A percentile compares a stretch with the other conserved stretches of the same genome.
Conservation (phyloP, 2,329 filamentous ascomycete species). For the Rhynchosporium secalis region DNA sequence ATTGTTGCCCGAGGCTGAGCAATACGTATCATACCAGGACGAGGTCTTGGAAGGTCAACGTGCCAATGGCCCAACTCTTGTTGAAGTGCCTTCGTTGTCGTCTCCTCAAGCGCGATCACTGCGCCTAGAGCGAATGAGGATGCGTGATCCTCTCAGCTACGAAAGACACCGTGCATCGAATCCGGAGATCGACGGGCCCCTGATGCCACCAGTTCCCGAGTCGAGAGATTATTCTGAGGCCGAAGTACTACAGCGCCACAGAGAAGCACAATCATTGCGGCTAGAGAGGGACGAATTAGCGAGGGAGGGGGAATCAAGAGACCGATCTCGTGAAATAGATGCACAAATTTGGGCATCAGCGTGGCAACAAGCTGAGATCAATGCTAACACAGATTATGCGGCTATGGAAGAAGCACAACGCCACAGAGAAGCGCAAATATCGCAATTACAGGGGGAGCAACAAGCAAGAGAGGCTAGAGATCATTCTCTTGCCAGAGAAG, state of each 20-base stretch:
- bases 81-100: slow-evolving; percentile 8
- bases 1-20: slow-evolving; percentile 19
- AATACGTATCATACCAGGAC: slow-evolving; percentile 21
- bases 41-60: slow-evolving; percentile 25
- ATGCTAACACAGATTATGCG: too few relatives aligned
- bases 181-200: slow-evolving; percentile 29
- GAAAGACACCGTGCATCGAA: slow-evolving; percentile 26
- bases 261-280: slow-evolving; percentile 27
- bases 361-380: too few relatives aligned
- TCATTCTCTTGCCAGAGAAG: too few relatives aligned
- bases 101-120: slow-evolving; percentile 21
- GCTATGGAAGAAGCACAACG: too few relatives aligned
- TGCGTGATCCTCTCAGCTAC: slow-evolving; percentile 29
- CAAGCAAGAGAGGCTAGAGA: too few relatives aligned
- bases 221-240: slow-evolving; percentile 32
- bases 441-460: too few relatives aligned
- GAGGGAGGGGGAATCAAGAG: not conserved
- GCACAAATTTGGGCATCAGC: too few relatives aligned
- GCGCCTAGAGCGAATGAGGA: slow-evolving; percentile 27
- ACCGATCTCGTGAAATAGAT: too few relatives aligned
- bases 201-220: slow-evolving; percentile 38
- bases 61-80: not conserved
- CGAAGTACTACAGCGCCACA: slow-evolving; percentile 25
- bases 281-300: slow-evolving; percentile 29
- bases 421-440: too few relatives aligned